Base-by-base conservation (phyloP, 352 stramenopile species). In the Globisporangium nunn region DNA sequence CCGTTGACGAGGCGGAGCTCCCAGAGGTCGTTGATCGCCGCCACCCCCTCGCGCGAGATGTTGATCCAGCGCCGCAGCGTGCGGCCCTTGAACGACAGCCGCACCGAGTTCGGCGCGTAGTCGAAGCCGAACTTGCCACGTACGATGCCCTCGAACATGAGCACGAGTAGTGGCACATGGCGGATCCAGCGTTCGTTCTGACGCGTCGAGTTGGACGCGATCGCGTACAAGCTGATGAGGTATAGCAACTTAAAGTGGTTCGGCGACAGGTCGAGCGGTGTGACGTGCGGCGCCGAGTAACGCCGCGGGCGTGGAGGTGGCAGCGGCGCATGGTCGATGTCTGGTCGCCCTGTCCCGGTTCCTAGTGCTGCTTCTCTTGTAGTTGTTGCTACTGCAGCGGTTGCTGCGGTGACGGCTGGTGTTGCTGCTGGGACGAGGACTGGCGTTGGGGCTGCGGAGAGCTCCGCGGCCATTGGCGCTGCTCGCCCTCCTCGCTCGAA, bases 231-330 rank as follows among this genome's bases (percentile, higher is more conserved):
- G 39, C 87, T 95, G 59, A 98, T 91, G 56, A 98, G 76, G 69
- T 98, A 98, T 6, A 99, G 72, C 50, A 98, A 62, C 56, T 97
- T 93, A 72, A 97, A 97, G 67, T 99, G 96, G 67, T 98, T 98
- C 56, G 96, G 73, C 50, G 91, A 96, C 12, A 98, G 70, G 31
- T 94, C 70, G 3, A 56, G 41, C 7, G 64, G 61, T 28, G 33
- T 60, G 28, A 54, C 49, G 33, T 41, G 43, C 15, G 37, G 31
- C 51, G 15, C 4, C 8, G 29, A 41, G 30, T 11, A 58, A 23
- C 46, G 37, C 40, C 4, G n/a, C 17, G 23, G 49, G 49, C 48
- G 49, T 29, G 18, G 28, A 29, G 10, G 37, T 29, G 12, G 43
- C 53, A 35, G n/a, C 12, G n/a, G 33, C n/a, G 17, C 10, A 14